Conservation (phyloP, 208 protist genomes). For the Trypanosoma lewisi region DNA sequence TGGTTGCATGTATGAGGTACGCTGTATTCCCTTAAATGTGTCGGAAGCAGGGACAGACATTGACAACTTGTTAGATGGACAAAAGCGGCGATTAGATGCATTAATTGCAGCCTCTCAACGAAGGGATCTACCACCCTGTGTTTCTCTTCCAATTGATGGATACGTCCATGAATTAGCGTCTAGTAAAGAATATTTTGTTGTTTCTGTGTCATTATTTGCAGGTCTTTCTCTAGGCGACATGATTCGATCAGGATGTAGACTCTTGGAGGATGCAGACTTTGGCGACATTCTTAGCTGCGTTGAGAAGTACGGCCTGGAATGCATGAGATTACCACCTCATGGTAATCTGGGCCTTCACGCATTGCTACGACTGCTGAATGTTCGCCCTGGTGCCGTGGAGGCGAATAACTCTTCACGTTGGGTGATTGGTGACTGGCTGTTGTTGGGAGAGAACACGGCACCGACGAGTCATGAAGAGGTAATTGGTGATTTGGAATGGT, state of each 20-base stretch:
- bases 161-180: conserved; percentile 60
- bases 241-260: conserved; percentile 71
- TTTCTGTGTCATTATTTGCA: conserved; percentile 60
- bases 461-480: conserved; percentile 25
- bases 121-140: conserved; percentile 28
- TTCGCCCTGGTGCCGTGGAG: conserved; percentile 68
- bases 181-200: conserved; percentile 50
- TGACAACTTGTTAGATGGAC: conserved; percentile 1
- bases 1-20: conserved; percentile 68
- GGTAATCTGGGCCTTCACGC: conserved; percentile 71
- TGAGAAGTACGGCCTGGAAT: conserved; percentile 56
- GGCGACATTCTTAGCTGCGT: conserved; percentile 61
- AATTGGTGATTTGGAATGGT: conserved; percentile 70
- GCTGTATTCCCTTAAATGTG: conserved; percentile 27
- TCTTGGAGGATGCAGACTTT: conserved; percentile 73
- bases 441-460: conserved; percentile 33
- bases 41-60: not conserved
- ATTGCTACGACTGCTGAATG: conserved; percentile 59
- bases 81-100: conserved; percentile 51
- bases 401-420: conserved; percentile 52
- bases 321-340: conserved; percentile 50
- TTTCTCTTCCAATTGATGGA: conserved; percentile 60
- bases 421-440: conserved; percentile 82
- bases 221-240: conserved; percentile 80
- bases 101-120: conserved; percentile 36